Percentiles rank a stretch among this genome's conserved stretches.
phyloP scores from a whole-genome alignment of 75 land plant genomes.

The Cunninghamia lanceolata region DNA sequence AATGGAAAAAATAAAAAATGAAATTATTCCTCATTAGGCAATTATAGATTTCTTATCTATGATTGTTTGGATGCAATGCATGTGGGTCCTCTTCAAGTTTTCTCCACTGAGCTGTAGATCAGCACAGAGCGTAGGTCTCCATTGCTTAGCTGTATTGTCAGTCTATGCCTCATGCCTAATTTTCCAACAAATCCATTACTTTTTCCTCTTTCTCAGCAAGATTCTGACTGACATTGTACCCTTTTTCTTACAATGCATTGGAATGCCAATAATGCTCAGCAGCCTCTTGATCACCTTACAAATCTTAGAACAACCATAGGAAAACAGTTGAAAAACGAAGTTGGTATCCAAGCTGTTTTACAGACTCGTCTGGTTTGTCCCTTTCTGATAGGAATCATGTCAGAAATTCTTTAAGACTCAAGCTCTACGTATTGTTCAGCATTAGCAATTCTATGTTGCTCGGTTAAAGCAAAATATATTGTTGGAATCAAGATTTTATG shows the following conservation, averaged over 20 bases:
- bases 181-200: background rate
- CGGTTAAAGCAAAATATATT: background rate
- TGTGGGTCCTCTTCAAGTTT: constrained; percentile 6
- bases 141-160: background rate
- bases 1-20: no score
- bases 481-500: background rate
- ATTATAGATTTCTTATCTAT: no score
- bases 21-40: no score
- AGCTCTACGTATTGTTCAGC: background rate
- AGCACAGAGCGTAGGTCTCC: background rate
- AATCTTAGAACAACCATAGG: background rate
- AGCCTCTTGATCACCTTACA: background rate
- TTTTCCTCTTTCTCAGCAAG: background rate
- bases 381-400: background rate
- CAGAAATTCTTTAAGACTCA: background rate
- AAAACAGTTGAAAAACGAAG: background rate
- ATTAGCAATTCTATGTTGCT: background rate
- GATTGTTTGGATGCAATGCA: no score
- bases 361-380: background rate
- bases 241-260: background rate
- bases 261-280: background rate
- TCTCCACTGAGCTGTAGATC: background rate
- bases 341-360: background rate
- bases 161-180: background rate
- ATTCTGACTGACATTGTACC: background rate